Evolutionary conservation across 2,329 filamentous ascomycete species (phyloP).

Genomic region (Fusarium mundagurra): DNA sequence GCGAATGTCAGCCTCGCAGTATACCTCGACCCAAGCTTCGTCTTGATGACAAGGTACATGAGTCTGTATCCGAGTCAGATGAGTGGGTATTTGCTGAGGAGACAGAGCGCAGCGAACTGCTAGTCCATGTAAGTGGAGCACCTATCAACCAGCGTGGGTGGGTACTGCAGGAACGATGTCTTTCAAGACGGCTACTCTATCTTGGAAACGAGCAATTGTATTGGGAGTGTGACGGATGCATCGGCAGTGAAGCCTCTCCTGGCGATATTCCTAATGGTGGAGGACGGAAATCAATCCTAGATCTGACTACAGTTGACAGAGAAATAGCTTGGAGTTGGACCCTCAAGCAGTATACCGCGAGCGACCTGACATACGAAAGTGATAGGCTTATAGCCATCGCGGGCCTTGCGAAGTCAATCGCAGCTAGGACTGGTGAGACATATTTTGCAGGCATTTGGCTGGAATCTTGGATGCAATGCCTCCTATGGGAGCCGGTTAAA

Average conservation of each 20-base stretch:
- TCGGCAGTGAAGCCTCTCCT: rapidly evolving
- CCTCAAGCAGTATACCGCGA: not conserved
- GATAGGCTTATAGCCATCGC: not conserved
- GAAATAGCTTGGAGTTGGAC: rapidly evolving
- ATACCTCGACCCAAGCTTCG: rapidly evolving
- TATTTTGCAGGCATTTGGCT: not conserved
- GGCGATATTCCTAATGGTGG: rapidly evolving
- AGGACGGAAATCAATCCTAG: not conserved
- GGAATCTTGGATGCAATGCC: not conserved
- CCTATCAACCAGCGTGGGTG: not conserved
- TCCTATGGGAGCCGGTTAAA: not conserved
- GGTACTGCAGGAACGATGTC: not conserved
- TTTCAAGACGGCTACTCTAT: not conserved
- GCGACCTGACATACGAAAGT: not conserved
- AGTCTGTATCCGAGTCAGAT: not conserved
- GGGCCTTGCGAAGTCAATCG: not conserved
- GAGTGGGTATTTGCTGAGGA: not conserved
- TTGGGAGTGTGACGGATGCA: not conserved
- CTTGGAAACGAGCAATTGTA: not conserved
- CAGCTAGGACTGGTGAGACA: rapidly evolving
- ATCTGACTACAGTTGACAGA: rapidly evolving
- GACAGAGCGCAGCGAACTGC: too few relatives aligned
- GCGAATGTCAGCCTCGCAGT: rapidly evolving
- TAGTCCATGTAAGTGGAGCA: rapidly evolving
- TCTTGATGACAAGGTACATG: rapidly evolving